phyloP scores from a whole-genome alignment of 2,329 filamentous ascomycete species.

The Diaporthe sp. region DNA sequence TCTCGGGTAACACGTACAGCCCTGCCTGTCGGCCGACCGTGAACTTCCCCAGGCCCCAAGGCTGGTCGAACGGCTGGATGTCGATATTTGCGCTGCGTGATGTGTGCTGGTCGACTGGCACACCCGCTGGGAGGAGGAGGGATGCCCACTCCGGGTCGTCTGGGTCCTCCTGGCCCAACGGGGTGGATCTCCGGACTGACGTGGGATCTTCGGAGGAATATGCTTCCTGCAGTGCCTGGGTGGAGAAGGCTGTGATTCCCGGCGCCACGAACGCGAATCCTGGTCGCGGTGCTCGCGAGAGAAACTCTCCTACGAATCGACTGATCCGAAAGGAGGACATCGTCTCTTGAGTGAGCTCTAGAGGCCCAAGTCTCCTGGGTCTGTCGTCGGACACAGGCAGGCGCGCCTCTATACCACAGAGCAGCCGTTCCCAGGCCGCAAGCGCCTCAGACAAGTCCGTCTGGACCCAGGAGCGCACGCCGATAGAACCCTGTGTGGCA shows the following conservation, averaged over 20 bases:
- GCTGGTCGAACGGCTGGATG: neutral
- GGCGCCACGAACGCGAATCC: neutral
- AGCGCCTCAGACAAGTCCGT: neutral
- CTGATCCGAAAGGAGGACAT: neutral
- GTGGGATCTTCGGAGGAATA: neutral
- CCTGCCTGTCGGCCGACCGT: neutral
- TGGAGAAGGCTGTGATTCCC: neutral
- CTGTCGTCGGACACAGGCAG: neutral
- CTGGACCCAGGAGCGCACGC: neutral
- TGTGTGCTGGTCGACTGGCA: neutral
- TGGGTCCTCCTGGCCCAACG: neutral
- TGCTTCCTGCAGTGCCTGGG: neutral
- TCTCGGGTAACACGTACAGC: neutral
- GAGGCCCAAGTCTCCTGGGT: neutral
- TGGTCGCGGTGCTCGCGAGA: neutral
- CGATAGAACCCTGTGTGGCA: neutral
- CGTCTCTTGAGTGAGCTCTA: neutral
- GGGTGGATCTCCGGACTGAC: neutral
- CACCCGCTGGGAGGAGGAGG: neutral
- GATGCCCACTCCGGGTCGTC: neutral
- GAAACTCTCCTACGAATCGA: neutral
- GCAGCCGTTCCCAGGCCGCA: neutral
- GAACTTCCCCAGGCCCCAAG: neutral
- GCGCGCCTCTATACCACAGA: neutral
- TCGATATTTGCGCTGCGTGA: neutral